Evolutionary conservation across 2,329 filamentous ascomycete genomes (phyloP), one percentile per base, ranked within the genome.

Genomic region (Aspergillus sergii): DNA sequence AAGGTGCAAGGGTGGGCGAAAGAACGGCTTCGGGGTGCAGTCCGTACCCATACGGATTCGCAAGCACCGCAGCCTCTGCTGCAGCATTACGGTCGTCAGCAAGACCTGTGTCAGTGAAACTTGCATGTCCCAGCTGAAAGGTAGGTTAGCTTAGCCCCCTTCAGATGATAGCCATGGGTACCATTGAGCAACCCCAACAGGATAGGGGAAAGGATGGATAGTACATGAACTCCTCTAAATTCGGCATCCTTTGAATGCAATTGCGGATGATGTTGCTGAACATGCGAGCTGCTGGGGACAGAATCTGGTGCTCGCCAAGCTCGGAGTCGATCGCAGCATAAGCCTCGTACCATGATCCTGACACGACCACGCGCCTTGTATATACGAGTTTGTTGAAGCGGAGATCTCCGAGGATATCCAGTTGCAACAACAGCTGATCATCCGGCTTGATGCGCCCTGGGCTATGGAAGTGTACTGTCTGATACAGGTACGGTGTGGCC

Each of bases 11-110:
- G 39, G 8, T 8, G 59, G 59, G 11, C 41, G 59, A 39, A 57
- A 60, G 41, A 55, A 60, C n/a, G 51, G 59, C 39, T 60, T 57
- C 23, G 59, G 59, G 7, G 59, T 60, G 39, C 36, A 56, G 41
- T 60, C 10, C 16, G 59, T 60, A 36, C 59, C 59, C 51, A 60
- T 36, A 19, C 59, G 51, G 2, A 60, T 51, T n/a, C 53, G 51
- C 14, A 60, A 12, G 30, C 7, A n/a, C 21, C 14, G 21, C 2
- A 60, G 50, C 26, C n/a, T 46, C 10, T 16, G 51, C 19, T 16
- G 59, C 30, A 55, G 1, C 50, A 60, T 14, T 11, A 60, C 26
- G 23, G 51, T 45, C 7, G 59, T 55, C 39, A 60, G n/a, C 51
- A 60, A 39, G 19, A n/a, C 11, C 39, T 60, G 51, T 19, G 59